Evolutionary conservation across 257 asterid species (phyloP).

Genomic region (Forsythia viridissima): DNA sequence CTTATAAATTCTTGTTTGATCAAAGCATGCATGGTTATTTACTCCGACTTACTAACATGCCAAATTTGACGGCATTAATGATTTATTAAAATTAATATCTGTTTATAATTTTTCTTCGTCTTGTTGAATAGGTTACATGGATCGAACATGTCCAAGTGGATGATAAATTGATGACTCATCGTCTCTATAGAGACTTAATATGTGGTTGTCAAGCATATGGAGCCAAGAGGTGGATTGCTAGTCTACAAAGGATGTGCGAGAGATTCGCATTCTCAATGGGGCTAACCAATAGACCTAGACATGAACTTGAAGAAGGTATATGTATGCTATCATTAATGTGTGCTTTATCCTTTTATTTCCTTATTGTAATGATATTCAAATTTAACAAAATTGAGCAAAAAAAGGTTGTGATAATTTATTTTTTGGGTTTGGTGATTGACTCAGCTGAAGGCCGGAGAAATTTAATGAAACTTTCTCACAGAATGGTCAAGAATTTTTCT

Average conservation of each 20-base stretch:
- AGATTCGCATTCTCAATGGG: conserved; percentile 50
- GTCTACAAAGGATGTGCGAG: conserved; percentile 67
- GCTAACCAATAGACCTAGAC: conserved; percentile 26
- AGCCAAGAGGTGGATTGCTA: conserved; percentile 65
- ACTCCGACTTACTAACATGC: background rate
- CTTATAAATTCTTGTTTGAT: too few species aligned
- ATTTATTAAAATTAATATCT: background rate
- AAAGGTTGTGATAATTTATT: background rate
- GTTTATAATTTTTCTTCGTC: background rate
- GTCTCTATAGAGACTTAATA: conserved; percentile 57
- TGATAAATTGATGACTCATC: conserved; percentile 52
- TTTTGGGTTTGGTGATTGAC: conserved; percentile 38
- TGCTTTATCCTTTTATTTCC: background rate
- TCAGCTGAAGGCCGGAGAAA: conserved; percentile 47
- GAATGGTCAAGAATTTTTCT: conserved; percentile 62
- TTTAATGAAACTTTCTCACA: conserved; percentile 57
- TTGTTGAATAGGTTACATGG: conserved; percentile 66
- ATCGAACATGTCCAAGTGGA: conserved; percentile 81
- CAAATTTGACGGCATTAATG: background rate
- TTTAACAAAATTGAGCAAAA: background rate
- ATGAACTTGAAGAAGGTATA: conserved; percentile 59
- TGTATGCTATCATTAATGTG: background rate
- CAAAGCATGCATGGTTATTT: too few species aligned
- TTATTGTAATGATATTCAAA: background rate
- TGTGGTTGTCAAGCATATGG: conserved; percentile 61